These are phyloP conservation scores for Phytophthora melonis DNA, from an alignment of 352 stramenopile genomes.

Conservation along the genomic window DNA sequence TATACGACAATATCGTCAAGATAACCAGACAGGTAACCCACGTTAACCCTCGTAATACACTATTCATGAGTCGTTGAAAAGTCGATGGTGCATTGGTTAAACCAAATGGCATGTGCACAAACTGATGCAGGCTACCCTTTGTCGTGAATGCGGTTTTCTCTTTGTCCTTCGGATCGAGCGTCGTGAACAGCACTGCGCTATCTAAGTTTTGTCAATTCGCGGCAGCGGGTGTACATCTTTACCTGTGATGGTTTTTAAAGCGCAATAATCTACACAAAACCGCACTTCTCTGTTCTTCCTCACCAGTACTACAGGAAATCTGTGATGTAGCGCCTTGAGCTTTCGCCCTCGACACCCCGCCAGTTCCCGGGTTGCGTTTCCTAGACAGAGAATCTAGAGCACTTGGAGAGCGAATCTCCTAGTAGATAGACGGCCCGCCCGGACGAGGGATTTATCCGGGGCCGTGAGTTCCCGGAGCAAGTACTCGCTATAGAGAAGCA, in stretches of 20 bases:
- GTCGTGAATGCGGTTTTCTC: not conserved
- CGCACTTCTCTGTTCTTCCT: not conserved
- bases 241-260: not conserved
- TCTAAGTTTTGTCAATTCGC: not conserved
- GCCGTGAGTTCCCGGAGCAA: too few species aligned
- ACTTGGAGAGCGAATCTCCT: too few species aligned
- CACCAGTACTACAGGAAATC: not conserved
- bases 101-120: not conserved
- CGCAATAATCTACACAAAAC: not conserved
- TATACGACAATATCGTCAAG: not conserved
- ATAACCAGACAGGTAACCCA: not conserved
- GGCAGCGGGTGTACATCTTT: not conserved
- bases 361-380: too few species aligned
- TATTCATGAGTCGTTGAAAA: not conserved
- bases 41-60: not conserved
- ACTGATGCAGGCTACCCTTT: not conserved
- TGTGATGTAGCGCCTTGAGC: too few species aligned
- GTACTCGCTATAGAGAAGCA: too few species aligned
- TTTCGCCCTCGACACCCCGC: too few species aligned
- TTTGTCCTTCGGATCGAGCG: not conserved
- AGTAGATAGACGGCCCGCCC: too few species aligned
- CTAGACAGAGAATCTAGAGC: too few species aligned
- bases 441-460: too few species aligned
- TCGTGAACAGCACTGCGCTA: not conserved
- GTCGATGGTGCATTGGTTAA: not conserved